A percentile compares a stretch with the other conserved stretches of the same genome.
Evolutionary conservation across 2,329 filamentous ascomycete species (phyloP).

Genomic region (Ophiognomonia clavigignenti-juglandacearum): DNA sequence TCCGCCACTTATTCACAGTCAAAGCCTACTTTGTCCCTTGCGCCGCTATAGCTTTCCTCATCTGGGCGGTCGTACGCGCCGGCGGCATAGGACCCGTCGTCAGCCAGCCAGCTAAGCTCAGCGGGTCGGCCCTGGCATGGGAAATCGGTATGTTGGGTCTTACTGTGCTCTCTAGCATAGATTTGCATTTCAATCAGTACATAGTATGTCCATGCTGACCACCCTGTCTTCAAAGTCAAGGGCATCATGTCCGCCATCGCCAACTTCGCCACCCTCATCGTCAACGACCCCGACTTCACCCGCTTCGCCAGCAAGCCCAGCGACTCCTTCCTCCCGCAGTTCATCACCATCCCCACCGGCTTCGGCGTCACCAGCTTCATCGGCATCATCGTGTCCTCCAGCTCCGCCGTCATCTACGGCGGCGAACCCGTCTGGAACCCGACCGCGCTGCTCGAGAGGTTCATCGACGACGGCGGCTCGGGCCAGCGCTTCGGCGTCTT

Average conservation of each 20-base stretch:
- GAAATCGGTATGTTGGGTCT: no score
- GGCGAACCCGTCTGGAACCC: slow-evolving; percentile 68
- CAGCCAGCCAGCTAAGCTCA: slow-evolving; percentile 55
- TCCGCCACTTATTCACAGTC: slow-evolving; percentile 85
- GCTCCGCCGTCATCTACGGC: slow-evolving; percentile 62
- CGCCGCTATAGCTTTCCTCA: slow-evolving; percentile 81
- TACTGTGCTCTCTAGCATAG: no score
- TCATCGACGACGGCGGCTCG: slow-evolving; percentile 64
- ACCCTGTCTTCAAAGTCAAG: no score
- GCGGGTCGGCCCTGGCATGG: slow-evolving; percentile 73
- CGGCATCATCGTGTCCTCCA: slow-evolving; percentile 72
- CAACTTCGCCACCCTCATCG: slow-evolving; percentile 85
- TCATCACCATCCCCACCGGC: slow-evolving; percentile 66
- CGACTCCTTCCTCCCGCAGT: slow-evolving; percentile 76
- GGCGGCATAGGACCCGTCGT: slow-evolving; percentile 82
- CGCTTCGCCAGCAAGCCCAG: slow-evolving; percentile 74
- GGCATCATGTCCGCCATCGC: slow-evolving; percentile 86
- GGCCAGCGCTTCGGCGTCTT: slow-evolving; percentile 71
- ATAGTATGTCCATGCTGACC: no score
- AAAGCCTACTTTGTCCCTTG: slow-evolving; percentile 81
- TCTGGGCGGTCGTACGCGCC: slow-evolving; percentile 79
- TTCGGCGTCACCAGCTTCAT: slow-evolving; percentile 82
- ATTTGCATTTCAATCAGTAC: no score
- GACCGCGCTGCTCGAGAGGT: slow-evolving; percentile 59
- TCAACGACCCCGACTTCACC: slow-evolving; percentile 78